Evolutionary conservation across 805 yeast genomes (phyloP).

Genomic region (Pichia eremophila): DNA sequence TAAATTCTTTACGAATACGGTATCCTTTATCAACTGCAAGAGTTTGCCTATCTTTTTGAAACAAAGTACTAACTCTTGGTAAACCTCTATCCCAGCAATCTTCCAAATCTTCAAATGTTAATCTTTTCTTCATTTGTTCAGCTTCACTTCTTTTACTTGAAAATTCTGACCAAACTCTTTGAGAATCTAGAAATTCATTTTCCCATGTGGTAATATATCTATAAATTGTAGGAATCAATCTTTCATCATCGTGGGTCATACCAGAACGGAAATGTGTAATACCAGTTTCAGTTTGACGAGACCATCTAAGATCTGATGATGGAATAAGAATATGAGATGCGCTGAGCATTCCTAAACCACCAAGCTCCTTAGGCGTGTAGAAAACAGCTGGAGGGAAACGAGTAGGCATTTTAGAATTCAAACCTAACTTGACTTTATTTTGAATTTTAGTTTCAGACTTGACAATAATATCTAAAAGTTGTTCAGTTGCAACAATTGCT

Average conservation of each 20-base stretch:
- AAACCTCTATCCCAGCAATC: slow-evolving; percentile 95
- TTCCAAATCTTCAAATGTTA: slow-evolving; percentile 89
- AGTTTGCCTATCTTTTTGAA: slow-evolving; percentile 91
- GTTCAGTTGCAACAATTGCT: slow-evolving; percentile 77
- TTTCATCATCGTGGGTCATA: slow-evolving; percentile 72
- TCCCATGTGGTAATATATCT: slow-evolving; percentile 95
- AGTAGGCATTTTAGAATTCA: slow-evolving; percentile 97
- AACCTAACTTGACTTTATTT: slow-evolving; percentile 86
- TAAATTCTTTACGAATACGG: slow-evolving; percentile 70
- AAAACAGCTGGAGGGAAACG: slow-evolving; percentile 98
- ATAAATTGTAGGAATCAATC: slow-evolving; percentile 86
- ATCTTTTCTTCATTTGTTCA: slow-evolving; percentile 68
- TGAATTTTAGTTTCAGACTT: slow-evolving; percentile 90
- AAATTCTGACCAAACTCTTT: slow-evolving; percentile 96
- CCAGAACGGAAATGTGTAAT: slow-evolving; percentile 92
- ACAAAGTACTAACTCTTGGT: slow-evolving; percentile 89
- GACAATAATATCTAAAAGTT: slow-evolving; percentile 71
- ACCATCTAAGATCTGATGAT: slow-evolving; percentile 84
- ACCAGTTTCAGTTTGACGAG: slow-evolving; percentile 89
- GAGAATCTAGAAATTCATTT: slow-evolving; percentile 87
- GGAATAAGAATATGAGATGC: slow-evolving; percentile 95
- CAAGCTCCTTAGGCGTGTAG: slow-evolving; percentile 93
- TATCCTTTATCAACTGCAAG: slow-evolving; percentile 93
- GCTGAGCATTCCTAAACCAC: slow-evolving; percentile 96
- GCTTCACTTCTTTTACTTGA: slow-evolving; percentile 87